A percentile compares a stretch with the other conserved stretches of the same genome.
These are phyloP conservation scores for Apophysomyces variabilis DNA, from an alignment of 371 early-diverging fungal genomes.

Conservation along the genomic window DNA sequence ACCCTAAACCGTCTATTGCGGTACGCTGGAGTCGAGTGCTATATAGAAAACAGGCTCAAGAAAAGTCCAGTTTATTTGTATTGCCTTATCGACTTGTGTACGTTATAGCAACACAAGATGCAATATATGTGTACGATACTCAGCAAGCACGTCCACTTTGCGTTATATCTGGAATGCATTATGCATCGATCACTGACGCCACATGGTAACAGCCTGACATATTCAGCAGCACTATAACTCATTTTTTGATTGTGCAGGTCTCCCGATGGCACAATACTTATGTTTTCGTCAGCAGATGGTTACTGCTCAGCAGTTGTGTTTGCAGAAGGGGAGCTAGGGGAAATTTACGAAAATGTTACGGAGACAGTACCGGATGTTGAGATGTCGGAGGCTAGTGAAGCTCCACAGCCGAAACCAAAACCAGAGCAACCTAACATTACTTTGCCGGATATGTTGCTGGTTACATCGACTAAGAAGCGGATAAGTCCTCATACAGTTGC, in stretches of 20 bases:
- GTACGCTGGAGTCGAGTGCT: conserved; percentile 75
- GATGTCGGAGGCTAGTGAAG: conserved; percentile 27
- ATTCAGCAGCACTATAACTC: neutral
- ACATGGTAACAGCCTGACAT: conserved; percentile 64
- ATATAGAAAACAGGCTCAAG: conserved; percentile 45
- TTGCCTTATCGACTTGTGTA: conserved; percentile 80
- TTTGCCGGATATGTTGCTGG: conserved; percentile 2
- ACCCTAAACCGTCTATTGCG: conserved; percentile 81
- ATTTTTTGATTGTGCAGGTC: conserved; percentile 52
- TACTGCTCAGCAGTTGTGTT: conserved; percentile 87
- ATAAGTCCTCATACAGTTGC: conserved; percentile 1
- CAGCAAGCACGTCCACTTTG: conserved; percentile 75
- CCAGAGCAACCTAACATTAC: neutral
- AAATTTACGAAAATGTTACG: conserved; percentile 28
- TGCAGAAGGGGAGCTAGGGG: conserved; percentile 64
- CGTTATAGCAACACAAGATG: conserved; percentile 87
- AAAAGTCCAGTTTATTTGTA: conserved; percentile 41
- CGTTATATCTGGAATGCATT: conserved; percentile 83
- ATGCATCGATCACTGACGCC: conserved; percentile 88
- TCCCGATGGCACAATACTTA: conserved; percentile 70
- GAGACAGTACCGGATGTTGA: conserved; percentile 24
- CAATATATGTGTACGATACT: conserved; percentile 89
- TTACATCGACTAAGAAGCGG: conserved; percentile 9
- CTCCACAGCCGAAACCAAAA: conserved; percentile 16
- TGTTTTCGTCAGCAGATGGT: conserved; percentile 88